Base-by-base conservation (phyloP, 2,329 filamentous ascomycete species). In the Fusarium pseudocircinatum region DNA sequence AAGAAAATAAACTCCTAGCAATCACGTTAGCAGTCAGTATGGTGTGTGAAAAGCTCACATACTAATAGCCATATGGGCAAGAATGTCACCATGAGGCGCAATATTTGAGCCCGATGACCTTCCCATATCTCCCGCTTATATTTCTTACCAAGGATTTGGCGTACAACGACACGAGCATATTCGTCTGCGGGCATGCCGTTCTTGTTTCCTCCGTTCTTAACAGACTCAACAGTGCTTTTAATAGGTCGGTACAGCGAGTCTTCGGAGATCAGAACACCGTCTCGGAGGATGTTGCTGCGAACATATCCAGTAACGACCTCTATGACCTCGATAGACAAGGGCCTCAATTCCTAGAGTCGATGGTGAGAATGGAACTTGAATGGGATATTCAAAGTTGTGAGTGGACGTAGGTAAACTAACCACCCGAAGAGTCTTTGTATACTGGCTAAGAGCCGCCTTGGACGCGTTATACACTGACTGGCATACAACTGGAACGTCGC, bases 1-100 rank as follows among this genome's bases (percentile, higher is more conserved):
- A 15, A 32, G 6, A 57, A 30, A 1, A 11, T 46, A 12, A 44
- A 34, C 3, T 57, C 53, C 53, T 57, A 22, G 0, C 2, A 34
- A 24, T 5, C 1, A 6, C 12, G 2, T 57, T 7, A 57, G 30
- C 12, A 0, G 1, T 42, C 14, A 37, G 9, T 2, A 22, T 7
- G 13, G 3, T 12, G 5, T 6, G 11, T 18, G 11, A 20, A 36
- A 9, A 12, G 2, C 2, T 11, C 9, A n/a, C 53, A 24, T 57
- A 57, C 53, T 11, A 57, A 12, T 34, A 57, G 4, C 53, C 53
- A 46, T 20, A 46, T 4, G 5, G 53, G 39, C 6, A 57, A 46
- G 10, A 57, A 57, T 9, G 39, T 46, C 4, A 57, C 22, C 54
- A 57, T 57, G 1, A 57, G 18, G 12, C 54, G 30, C 9, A 57